Evolutionary conservation across 2,329 filamentous ascomycete genomes (phyloP), one percentile per base, ranked within the genome.

Genomic region (Rachicladosporium sp.): DNA sequence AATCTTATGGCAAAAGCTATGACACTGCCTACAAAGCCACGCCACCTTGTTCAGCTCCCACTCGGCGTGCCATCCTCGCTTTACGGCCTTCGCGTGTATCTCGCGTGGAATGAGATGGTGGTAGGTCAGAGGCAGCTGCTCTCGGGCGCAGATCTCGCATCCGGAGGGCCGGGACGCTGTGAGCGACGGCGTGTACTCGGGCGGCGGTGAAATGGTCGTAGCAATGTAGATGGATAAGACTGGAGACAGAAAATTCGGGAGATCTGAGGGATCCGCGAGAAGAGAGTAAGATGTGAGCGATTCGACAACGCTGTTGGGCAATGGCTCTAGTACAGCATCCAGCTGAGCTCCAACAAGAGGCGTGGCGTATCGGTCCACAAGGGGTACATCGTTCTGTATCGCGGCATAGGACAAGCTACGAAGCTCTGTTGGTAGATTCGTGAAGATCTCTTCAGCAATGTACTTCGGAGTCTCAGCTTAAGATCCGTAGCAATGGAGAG

Each of bases 11-110:
- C 93, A 83, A 56, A 85, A 87, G 32, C 72, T 75, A 65, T 93
- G 86, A 53, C 86, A 93, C 2, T 84, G 81, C 36, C 84, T 70
- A 60, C 86, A 93, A 48, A 93, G 61, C 85, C 85, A 93, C 9
- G 86, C 85, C 12, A 91, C 86, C 55, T 78, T 86, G 52, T 83
- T 76, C 43, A 93, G 58, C 61, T 78, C 74, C 58, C 83, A 82
- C 46, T 77, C 74, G 3, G 72, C 71, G 64, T 88, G 82, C 85
- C 85, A 93, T 1, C 80, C 81, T 32, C 83, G 68, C 66, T 82
- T 85, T 31, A 85, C 57, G 3, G 74, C 83, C 56, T 86, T 85
- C 6, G 73, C 77, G 59, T 93, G 85, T 43, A 85, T 78, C 33
- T 74, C 72, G 31, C 76, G 73, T n/a, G 86, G 86, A 39, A 93